Percentiles rank a stretch among this genome's conserved stretches.
phyloP scores from a whole-genome alignment of 345 rosid species.

The Eucalyptus cloeziana region DNA sequence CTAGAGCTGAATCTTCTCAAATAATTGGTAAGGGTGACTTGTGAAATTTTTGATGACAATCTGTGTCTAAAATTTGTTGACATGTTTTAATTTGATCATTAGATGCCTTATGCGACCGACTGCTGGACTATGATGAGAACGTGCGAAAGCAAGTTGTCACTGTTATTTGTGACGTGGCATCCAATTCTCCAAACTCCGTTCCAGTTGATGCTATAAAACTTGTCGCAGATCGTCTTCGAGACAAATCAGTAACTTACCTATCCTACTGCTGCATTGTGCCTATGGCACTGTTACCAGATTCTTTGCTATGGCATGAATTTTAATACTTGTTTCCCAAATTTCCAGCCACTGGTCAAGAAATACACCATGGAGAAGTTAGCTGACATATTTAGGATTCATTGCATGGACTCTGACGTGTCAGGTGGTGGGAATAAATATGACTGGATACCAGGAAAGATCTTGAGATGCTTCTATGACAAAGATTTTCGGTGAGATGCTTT shows the following conservation, averaged over 20 bases:
- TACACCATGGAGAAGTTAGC: conserved; percentile 85
- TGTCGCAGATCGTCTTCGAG: conserved; percentile 88
- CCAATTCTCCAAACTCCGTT: conserved; percentile 44
- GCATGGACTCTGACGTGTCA: conserved; percentile 37
- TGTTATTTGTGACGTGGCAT: conserved; percentile 78
- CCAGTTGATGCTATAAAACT: conserved; percentile 69
- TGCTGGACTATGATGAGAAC: conserved; percentile 94
- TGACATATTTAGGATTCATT: conserved; percentile 62
- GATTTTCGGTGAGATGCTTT: conserved; percentile 61
- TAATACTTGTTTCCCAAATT: neutral
- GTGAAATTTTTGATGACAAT: neutral
- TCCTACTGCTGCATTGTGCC: neutral
- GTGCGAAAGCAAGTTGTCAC: conserved; percentile 92
- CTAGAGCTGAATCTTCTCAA: conserved; percentile 67
- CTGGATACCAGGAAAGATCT: conserved; percentile 95
- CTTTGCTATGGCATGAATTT: neutral
- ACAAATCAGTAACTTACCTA: conserved; percentile 68
- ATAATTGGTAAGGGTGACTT: conserved; percentile 39
- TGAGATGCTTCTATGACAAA: conserved; percentile 92
- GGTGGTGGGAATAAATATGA: conserved; percentile 38
- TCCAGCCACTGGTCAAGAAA: conserved; percentile 76
- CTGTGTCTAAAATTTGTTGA: conserved; percentile 1
- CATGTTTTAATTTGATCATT: conserved; percentile 1
- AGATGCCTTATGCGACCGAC: conserved; percentile 96
- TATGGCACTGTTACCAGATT: neutral